Base-by-base conservation (phyloP, 352 stramenopile species). In the Peronospora farinosa region DNA sequence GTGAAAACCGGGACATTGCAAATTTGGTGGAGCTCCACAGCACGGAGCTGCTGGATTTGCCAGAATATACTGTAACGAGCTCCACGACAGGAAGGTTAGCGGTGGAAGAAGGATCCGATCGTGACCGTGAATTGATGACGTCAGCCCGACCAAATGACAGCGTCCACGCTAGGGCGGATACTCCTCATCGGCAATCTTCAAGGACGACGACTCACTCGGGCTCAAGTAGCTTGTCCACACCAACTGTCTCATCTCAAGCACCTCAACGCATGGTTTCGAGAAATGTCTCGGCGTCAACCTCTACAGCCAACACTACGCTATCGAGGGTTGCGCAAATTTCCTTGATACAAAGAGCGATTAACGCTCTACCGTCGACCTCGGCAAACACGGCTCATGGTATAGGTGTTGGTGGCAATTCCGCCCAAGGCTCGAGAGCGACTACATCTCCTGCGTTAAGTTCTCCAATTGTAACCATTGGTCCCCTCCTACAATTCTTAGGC, bases 21-120 rank as follows among this genome's bases (percentile, higher is more conserved):
- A 57, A 47, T 4, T 32, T 63, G 39, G 58, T 63, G 11, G 52
- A 63, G 19, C 32, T 67, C 4, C 58, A 67, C 28, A 42, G 47
- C 6, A 31, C 25, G 7, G 52, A 67, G 43, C 39, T 55, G n/a
- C 40, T 61, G 6, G 57, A 44, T 38, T 23, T 47, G 15, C 32
- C 42, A n/a, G 37, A 58, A 39, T 47, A 15, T 38, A 12, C 33
- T 38, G 27, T 21, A n/a, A 21, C 32, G n/a, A 37, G 21, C 17
- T 37, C 44, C 7, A 9, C 7, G 11, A 13, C 38, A 5, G 31
- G 47, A 2, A 17, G 30, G 3, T 38, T 7, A 12, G 23, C 30
- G 16, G 35, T 9, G 3, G 33, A 43, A 37, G n/a, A 35, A 30
- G 25, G 4, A 17, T 40, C 35, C 11, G 15, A 40, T 37, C 13